Percentiles rank a stretch among this genome's conserved stretches.
phyloP scores from a whole-genome alignment of 768 basidiomycete genomes.

The Leccinum variicolor region DNA sequence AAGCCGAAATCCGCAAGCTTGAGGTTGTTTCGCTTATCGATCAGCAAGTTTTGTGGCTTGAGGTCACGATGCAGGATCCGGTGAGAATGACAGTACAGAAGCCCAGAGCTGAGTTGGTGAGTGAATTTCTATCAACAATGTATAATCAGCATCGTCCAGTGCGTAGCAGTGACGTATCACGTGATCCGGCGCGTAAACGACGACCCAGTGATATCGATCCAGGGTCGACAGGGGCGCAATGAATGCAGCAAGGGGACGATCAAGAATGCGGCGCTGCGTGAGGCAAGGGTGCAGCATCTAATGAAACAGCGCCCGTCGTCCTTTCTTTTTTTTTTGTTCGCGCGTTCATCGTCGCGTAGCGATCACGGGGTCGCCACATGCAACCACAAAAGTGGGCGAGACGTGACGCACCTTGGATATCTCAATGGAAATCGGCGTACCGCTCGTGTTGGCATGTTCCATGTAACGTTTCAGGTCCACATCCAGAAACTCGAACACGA shows the following conservation, averaged over 20 bases:
- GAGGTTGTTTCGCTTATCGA: slow-evolving; percentile 84
- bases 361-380: slow-evolving; percentile 3
- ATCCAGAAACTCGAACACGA: slow-evolving; percentile 97
- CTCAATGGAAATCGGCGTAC: slow-evolving; percentile 66
- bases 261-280: neutral
- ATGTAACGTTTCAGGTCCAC: slow-evolving; percentile 97
- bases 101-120: slow-evolving; percentile 85
- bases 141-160: slow-evolving; percentile 7
- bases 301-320: neutral
- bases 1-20: slow-evolving; percentile 97
- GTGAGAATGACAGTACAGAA: slow-evolving; percentile 93
- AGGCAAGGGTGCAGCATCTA: slow-evolving; percentile 7
- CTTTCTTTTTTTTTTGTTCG: neutral
- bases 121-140: slow-evolving; percentile 89
- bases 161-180: slow-evolving; percentile 18
- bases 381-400: neutral
- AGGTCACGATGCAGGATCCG: slow-evolving; percentile 96
- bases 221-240: slow-evolving; percentile 6
- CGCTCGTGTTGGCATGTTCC: slow-evolving; percentile 74
- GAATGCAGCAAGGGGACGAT: neutral
- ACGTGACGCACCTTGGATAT: slow-evolving; percentile 71
- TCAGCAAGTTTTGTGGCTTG: slow-evolving; percentile 94
- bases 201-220: slow-evolving; percentile 16
- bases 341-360: neutral
- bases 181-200: slow-evolving; percentile 30